Evolutionary conservation across 2,329 filamentous ascomycete genomes (phyloP).

Genomic region (Fusarium sp.): DNA sequence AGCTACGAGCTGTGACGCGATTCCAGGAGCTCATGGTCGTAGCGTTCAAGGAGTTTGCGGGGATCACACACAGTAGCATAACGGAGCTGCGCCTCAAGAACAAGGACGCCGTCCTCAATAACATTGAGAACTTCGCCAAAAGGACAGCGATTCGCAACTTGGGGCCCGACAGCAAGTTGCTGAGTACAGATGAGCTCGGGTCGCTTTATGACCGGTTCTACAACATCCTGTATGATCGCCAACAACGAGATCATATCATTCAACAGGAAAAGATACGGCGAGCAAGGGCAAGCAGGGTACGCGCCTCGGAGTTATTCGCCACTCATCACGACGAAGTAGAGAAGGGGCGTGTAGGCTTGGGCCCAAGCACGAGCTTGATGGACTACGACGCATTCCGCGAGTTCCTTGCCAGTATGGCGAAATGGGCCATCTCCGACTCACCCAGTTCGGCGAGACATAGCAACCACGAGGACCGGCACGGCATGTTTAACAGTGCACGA

Average conservation of each 20-base stretch:
- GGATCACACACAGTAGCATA: constrained; percentile 93
- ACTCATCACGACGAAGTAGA: constrained; percentile 69
- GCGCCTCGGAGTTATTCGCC: constrained; percentile 54
- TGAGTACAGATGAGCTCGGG: constrained; percentile 87
- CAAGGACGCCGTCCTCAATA: constrained; percentile 93
- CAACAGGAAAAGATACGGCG: constrained; percentile 79
- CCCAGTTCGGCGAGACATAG: constrained; percentile 66
- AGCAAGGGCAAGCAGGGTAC: constrained; percentile 67
- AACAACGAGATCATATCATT: constrained; percentile 82
- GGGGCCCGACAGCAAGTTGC: constrained; percentile 92
- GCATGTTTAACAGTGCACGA: constrained; percentile 70
- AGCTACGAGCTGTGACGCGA: constrained; percentile 90
- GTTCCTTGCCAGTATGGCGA: constrained; percentile 88
- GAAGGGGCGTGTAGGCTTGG: constrained; percentile 87
- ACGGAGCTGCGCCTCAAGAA: constrained; percentile 90
- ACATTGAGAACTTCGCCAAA: constrained; percentile 97
- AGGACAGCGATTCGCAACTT: constrained; percentile 95
- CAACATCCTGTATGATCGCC: constrained; percentile 88
- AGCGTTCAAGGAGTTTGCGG: constrained; percentile 97
- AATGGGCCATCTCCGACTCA: constrained; percentile 93
- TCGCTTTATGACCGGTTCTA: constrained; percentile 96
- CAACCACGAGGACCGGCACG: constrained; percentile 64
- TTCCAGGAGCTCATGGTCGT: constrained; percentile 99
- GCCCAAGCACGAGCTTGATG: constrained; percentile 92
- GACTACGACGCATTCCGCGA: constrained; percentile 97